These are phyloP conservation scores for Sesbania bispinosa DNA, from an alignment of 306 rosid genomes.

Conservation along the genomic window DNA sequence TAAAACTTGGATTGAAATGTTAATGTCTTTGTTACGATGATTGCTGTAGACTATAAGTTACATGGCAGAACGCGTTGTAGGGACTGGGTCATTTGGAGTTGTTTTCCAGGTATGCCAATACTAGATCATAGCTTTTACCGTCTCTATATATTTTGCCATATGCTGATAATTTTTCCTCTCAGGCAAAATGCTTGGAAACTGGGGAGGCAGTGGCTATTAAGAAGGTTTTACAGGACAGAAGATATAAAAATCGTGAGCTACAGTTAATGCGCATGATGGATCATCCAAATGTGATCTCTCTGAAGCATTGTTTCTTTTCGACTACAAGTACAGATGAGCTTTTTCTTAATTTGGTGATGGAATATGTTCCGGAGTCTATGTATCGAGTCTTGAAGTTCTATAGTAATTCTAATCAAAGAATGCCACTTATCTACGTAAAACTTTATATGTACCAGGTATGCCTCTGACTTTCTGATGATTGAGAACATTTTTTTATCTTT, in stretches of 20 bases:
- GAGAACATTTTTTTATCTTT: neutral
- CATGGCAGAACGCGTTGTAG: conserved; percentile 96
- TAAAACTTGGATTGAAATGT: conserved; percentile 18
- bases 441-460: conserved; percentile 92
- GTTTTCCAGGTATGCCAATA: conserved; percentile 75
- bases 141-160: neutral
- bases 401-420: conserved; percentile 72
- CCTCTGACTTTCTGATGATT: neutral
- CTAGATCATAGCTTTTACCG: neutral
- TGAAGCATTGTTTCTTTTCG: conserved; percentile 97
- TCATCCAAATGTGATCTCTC: conserved; percentile 83
- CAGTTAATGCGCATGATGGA: conserved; percentile 98
- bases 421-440: conserved; percentile 84
- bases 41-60: conserved; percentile 85
- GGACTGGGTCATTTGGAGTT: conserved; percentile 90
- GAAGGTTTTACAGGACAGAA: conserved; percentile 87
- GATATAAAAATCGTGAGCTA: conserved; percentile 88
- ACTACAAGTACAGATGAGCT: conserved; percentile 88
- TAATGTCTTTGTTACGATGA: conserved; percentile 27
- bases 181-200: conserved; percentile 98
- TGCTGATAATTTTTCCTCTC: conserved; percentile 5
- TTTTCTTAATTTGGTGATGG: conserved; percentile 96
- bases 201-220: conserved; percentile 94
- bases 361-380: conserved; percentile 92
- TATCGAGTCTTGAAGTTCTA: conserved; percentile 80